These are phyloP conservation scores for Epichloe gansuensis DNA, from an alignment of 2,329 filamentous ascomycete species.

Conservation along the genomic window DNA sequence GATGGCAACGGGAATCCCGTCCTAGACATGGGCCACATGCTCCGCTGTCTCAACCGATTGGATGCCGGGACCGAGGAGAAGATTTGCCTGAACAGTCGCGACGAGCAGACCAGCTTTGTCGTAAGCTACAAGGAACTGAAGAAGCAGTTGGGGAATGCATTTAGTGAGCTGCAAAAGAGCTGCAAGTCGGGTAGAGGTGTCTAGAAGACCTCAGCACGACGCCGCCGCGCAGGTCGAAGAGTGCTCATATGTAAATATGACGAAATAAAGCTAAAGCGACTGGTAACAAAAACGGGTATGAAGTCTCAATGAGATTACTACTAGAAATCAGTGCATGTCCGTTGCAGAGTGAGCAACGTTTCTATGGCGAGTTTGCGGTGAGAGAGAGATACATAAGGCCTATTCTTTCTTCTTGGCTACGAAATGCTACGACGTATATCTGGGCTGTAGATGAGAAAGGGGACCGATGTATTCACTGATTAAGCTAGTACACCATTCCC, in stretches of 20 bases:
- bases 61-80: constrained; percentile 83
- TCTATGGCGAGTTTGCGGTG: not conserved
- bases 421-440: not conserved
- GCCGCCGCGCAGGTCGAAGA: constrained; percentile 4
- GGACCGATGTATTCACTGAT: not conserved
- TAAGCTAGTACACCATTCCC: not conserved
- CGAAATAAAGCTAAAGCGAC: not conserved
- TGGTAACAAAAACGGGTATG: not conserved
- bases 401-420: not conserved
- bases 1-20: constrained; percentile 74
- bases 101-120: constrained; percentile 81
- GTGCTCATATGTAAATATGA: constrained; percentile 4
- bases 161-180: constrained; percentile 44
- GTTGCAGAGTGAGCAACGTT: no score
- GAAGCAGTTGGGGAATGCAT: constrained; percentile 46
- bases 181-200: constrained; percentile 25
- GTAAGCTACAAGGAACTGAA: constrained; percentile 85
- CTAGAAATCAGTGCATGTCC: not conserved
- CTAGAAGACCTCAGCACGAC: constrained; percentile 15
- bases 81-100: constrained; percentile 73
- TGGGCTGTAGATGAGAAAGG: not conserved
- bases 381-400: not conserved
- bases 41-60: constrained; percentile 80
- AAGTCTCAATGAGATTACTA: not conserved
- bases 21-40: constrained; percentile 76